Evolutionary conservation across 2,329 filamentous ascomycete genomes (phyloP), one percentile per base, ranked within the genome.

Genomic region (Cordyceps tenuipes): DNA sequence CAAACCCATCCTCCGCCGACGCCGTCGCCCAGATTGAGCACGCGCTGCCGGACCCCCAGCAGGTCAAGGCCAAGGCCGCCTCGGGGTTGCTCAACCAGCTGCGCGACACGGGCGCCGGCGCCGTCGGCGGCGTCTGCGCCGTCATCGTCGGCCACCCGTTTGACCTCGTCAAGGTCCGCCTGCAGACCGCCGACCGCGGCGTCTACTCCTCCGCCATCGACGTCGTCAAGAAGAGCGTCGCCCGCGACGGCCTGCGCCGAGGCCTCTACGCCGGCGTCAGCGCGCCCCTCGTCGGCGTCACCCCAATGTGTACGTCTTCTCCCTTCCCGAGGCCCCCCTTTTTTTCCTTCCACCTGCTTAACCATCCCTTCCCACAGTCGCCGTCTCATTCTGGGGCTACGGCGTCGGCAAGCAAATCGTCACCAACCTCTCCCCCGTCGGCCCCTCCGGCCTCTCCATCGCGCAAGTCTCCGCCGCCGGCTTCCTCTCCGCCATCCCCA

Each of bases 201-300:
- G 89, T 96, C 41, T 99, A 99, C 77, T 88, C 80, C 41, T 87
- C 89, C 50, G 94, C 94, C 15, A 81, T 97, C 68, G 94, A 99
- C 76, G 93, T 97, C 1, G 91, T 97, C 64, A 81, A 83, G 73
- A 96, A 89, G 79, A 93, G 90, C 41, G 77, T 99, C 62, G 92
- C 92, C 31, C 83, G 89, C 63, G 93, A 97, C 74, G 94, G 94
- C 1, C 73, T 96, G 66, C 68, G 76, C 62, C 77, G 89, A 73
- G 94, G 94, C 9, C 75, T 99, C 63, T 99, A 99, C 75, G 94
- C 94, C n/a, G 94, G 94, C 73, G 93, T 99, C 50, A 94, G 89
- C 67, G 94, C 94, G 68, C 94, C 94, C 49, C 78, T 99, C 63
- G 89, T 97, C 10, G 94, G 94, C 58, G 94, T 99, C 17, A 99